Conservation (phyloP, 1,284 basidiomycete species). For the Pseudozyma thailandica region DNA sequence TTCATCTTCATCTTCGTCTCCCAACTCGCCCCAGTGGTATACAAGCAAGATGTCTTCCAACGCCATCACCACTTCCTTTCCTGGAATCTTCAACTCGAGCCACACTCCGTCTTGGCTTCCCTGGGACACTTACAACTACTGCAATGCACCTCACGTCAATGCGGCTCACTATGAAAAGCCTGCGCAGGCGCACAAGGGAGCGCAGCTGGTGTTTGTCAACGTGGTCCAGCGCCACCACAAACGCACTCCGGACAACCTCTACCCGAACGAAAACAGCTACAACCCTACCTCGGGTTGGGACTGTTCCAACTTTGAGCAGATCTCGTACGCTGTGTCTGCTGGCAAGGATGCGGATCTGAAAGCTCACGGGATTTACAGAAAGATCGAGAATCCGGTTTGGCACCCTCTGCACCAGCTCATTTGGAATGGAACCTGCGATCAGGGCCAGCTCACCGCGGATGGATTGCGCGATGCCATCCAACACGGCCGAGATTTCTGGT, state of each 20-base stretch:
- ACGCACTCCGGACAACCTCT: slow-evolving; percentile 70
- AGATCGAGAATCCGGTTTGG: slow-evolving; percentile 69
- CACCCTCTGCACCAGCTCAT: slow-evolving; percentile 72
- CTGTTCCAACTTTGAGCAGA: slow-evolving; percentile 41
- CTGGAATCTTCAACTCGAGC: slow-evolving; percentile 30
- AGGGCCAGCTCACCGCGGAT: slow-evolving; percentile 72
- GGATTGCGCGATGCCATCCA: slow-evolving; percentile 72
- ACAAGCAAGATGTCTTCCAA: slow-evolving; percentile 21
- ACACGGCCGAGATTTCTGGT: slow-evolving; percentile 74
- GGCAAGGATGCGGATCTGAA: slow-evolving; percentile 12
- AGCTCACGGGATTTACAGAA: slow-evolving; percentile 68
- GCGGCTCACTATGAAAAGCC: slow-evolving; percentile 30
- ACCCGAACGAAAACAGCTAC: slow-evolving; percentile 71
- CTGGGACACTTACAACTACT: slow-evolving; percentile 54
- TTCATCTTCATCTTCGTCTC: neutral
- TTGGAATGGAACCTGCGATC: slow-evolving; percentile 74
- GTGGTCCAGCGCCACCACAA: slow-evolving; percentile 56
- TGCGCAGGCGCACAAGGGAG: slow-evolving; percentile 23
- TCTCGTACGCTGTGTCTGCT: slow-evolving; percentile 34
- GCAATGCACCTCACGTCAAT: slow-evolving; percentile 48
- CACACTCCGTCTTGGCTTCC: slow-evolving; percentile 25
- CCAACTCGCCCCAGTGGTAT: neutral
- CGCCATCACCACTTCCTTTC: slow-evolving; percentile 21
- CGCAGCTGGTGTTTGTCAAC: slow-evolving; percentile 50
- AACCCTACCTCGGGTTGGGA: slow-evolving; percentile 67